Evolutionary conservation across 768 basidiomycete species (phyloP), one percentile per base, ranked within the genome.

Genomic region (Hortiboletus campestris): DNA sequence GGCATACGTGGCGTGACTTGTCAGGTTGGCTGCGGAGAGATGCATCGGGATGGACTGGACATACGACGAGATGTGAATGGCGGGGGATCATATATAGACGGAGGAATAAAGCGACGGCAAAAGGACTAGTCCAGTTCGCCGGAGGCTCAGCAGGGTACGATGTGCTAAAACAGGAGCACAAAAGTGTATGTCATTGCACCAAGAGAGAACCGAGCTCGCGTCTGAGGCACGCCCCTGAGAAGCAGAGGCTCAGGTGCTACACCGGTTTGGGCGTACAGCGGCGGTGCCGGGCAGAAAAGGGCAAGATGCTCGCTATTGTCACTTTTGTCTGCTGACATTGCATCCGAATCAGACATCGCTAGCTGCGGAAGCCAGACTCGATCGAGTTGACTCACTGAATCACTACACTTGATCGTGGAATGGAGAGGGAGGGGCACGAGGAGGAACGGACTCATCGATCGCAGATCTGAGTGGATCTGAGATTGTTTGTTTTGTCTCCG

Each of bases 401-500:
- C 8, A 17, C 8, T 25, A 28, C 16, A 14, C 14, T 17, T 34
- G 31, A 42, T 25, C 57, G 54, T 44, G 52, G 43, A 31, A 46
- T 22, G 55, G 40, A 50, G 47, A 0, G 19, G n/a, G 36, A 6
- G 25, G 25, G 25, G 25, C 25, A 25, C 25, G 22, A 45, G 47
- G 34, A 9, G 40, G 20, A 22, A n/a, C n/a, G 14, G 17, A 41
- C 40, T 17, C 22, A 42, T 40, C 25, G 65, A 65, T 67, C 57
- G 34, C 11, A n/a, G 54, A 66, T 67, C 56, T 54, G 17, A 3
- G 16, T n/a, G 38, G 50, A 72, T 72, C 68, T 71, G 7, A 71
- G 70, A 71, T 71, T 63, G 57, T 63, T 67, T 61, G 20, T 44
- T 63, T 61, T 71, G 66, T 61, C 46, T 66, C 69, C 70, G 70